Evolutionary conservation across 768 basidiomycete genomes (phyloP), one percentile per base, ranked within the genome.

Genomic region (Suillus clintonianus): DNA sequence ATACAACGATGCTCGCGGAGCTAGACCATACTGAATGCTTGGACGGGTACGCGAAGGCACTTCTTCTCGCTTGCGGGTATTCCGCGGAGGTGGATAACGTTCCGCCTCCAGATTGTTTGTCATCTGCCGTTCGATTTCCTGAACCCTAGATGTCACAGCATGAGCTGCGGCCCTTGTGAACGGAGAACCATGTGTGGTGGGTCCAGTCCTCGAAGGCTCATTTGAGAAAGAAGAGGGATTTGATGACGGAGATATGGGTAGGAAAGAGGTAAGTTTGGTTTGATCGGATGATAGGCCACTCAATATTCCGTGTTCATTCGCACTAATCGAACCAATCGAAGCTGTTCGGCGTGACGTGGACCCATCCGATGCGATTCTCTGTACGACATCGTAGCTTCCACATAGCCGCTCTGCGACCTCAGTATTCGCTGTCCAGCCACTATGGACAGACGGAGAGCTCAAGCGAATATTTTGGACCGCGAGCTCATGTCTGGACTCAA

Each of bases 341-440:
- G 65, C 64, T 39, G 63, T 67, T n/a, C 72, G 67, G 24, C 67
- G 60, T 27, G 68, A 72, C 37, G 62, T 60, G 30, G 76, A 76
- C 55, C 65, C 69, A 53, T 77, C 74, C 13, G 74, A 74, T 9
- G 67, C 73, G 43, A 72, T 69, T 39, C 84, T 79, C 76, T 91
- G 88, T 41, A 88, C 82, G 50, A 94, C 88, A 75, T 91, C 88
- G 83, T 92, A 86, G 42, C 77, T 82, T 32, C 81, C 85, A 2
- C 83, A 89, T 69, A 92, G 82, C 62, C 81, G 78, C 68, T 92
- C 91, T 61, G 90, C 84, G 10, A 80, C 82, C 58, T 85, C 89
- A 36, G 91, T 87, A 71, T 92, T 84, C 9, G 89, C 86, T 14
- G 92, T 92, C 55, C 78, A 70, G 72, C 71, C 85, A 64, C 69